Evolutionary conservation across 2,329 filamentous ascomycete genomes (phyloP), one percentile per base, ranked within the genome.

Genomic region (Cylindrodendrum hubeiense): DNA sequence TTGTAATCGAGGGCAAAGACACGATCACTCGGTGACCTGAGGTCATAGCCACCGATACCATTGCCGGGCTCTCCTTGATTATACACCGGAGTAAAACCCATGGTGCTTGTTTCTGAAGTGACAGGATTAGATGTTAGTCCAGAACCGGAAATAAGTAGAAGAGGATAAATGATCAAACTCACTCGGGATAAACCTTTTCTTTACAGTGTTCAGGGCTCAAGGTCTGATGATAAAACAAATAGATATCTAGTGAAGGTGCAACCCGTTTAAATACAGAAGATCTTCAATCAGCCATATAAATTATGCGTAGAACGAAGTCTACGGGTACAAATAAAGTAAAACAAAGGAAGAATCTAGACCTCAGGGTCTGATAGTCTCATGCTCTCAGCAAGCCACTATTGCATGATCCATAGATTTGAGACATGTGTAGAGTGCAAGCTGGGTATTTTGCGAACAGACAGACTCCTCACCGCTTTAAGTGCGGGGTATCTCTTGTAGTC

Each of bases 1-100:
- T 58, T 28, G 28, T 58, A 58, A 28, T 58, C 54, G 12, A 58
- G 41, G 30, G 54, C 43, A 58, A 58, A 58, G 13, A 58, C 43
- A 37, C 54, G 43, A 28, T 58, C 54, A 39, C 30, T 28, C 17
- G 26, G 7, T 24, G 54, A 58, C n/a, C 39, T 49, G 28, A 58
- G 54, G 50, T 58, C 54, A 28, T 49, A 58, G 12, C 54, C 54
- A 17, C 54, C 54, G 30, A 58, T 58, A 19, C 54, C 54, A 37
- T 19, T 34, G 28, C 54, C 54, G 21, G 54, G 54, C 4, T 58
- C 41, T 6, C 54, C 54, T 47, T 58, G 41, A n/a, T 15, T 13
- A 28, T 49, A 58, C 30, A 58, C 54, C 12, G 54, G 54, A 33
- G 43, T 39, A 22, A 58, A 58, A 28, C 46, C 46, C 46, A 30